A percentile compares a stretch with the other conserved stretches of the same genome.
Evolutionary conservation across 108 stramenopile genomes (phyloP).

Genomic region (Cyclotella cryptica): DNA sequence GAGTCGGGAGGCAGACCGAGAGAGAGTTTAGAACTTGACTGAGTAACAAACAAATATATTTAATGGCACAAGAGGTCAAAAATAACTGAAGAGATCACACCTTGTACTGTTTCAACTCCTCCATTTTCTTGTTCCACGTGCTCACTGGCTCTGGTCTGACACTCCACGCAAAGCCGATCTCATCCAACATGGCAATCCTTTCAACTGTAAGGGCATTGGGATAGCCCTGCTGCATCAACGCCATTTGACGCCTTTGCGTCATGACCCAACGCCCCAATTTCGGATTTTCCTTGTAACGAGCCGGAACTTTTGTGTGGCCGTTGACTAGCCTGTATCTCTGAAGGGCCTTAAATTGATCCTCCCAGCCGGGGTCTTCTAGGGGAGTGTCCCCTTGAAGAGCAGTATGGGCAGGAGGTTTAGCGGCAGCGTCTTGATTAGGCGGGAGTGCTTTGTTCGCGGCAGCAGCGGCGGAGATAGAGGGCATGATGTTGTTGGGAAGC

Average conservation of each 20-base stretch:
- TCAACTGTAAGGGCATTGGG: slow-evolving; percentile 60
- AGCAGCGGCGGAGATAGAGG: not conserved
- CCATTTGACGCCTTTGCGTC: slow-evolving; percentile 64
- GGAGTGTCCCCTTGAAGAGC: not conserved
- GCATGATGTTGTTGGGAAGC: not conserved
- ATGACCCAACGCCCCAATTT: slow-evolving; percentile 77
- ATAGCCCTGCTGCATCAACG: slow-evolving; percentile 29
- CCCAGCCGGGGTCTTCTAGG: slow-evolving; percentile 33
- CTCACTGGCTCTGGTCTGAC: slow-evolving; percentile 27
- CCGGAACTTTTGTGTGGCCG: slow-evolving; percentile 65
- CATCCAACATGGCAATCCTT: slow-evolving; percentile 61
- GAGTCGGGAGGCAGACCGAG: not conserved
- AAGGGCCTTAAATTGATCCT: slow-evolving; percentile 27
- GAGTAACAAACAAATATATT: not conserved
- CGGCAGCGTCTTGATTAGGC: not conserved
- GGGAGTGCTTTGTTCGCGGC: not conserved
- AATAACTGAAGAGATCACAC: not conserved
- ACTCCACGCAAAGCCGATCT: slow-evolving; percentile 77
- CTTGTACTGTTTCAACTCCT: slow-evolving; percentile 34
- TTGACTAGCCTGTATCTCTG: slow-evolving; percentile 17
- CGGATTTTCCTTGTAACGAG: slow-evolving; percentile 59
- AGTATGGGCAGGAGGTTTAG: not conserved
- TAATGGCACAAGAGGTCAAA: not conserved
- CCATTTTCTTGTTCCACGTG: slow-evolving; percentile 31
- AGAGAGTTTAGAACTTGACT: not conserved